Evolutionary conservation across 2,329 filamentous ascomycete species (phyloP).

Genomic region (Tolypocladium ophioglossoides): DNA sequence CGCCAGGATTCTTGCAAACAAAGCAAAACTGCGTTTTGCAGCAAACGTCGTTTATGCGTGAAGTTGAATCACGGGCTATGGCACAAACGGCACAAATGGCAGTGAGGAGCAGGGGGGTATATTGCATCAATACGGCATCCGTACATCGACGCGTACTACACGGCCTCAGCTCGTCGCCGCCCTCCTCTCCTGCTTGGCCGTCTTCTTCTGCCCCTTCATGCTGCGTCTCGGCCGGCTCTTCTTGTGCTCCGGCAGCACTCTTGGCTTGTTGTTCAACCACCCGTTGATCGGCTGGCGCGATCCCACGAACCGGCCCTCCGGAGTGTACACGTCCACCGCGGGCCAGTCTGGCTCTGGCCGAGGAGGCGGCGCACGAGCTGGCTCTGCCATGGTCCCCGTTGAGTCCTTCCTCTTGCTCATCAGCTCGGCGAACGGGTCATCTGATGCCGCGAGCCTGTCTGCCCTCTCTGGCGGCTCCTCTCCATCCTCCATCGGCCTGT

Average conservation of each 20-base stretch:
- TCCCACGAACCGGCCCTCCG: constrained; percentile 71
- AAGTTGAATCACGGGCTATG: neutral
- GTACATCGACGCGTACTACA: neutral
- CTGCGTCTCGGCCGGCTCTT: constrained; percentile 52
- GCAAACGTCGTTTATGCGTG: neutral
- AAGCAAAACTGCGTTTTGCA: neutral
- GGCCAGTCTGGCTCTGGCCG: constrained; percentile 42
- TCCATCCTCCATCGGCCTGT: constrained; percentile 9
- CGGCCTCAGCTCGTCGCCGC: constrained; percentile 5
- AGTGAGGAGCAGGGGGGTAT: neutral
- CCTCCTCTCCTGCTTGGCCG: constrained; percentile 18
- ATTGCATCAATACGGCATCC: neutral
- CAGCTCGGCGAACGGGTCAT: constrained; percentile 16
- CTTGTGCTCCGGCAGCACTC: constrained; percentile 34
- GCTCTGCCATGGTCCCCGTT: neutral
- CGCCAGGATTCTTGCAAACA: no score
- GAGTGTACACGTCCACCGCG: constrained; percentile 73
- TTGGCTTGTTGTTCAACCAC: constrained; percentile 52
- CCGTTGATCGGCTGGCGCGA: constrained; percentile 59
- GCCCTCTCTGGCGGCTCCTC: constrained; percentile 2
- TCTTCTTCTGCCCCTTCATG: constrained; percentile 53
- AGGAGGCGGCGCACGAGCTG: neutral
- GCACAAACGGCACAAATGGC: neutral
- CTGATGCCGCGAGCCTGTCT: neutral
- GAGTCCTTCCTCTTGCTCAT: constrained; percentile 13